A percentile compares a stretch with the other conserved stretches of the same genome.
These are phyloP conservation scores for Solanum tarapatanum DNA, from an alignment of 257 asterid genomes.

Conservation along the genomic window DNA sequence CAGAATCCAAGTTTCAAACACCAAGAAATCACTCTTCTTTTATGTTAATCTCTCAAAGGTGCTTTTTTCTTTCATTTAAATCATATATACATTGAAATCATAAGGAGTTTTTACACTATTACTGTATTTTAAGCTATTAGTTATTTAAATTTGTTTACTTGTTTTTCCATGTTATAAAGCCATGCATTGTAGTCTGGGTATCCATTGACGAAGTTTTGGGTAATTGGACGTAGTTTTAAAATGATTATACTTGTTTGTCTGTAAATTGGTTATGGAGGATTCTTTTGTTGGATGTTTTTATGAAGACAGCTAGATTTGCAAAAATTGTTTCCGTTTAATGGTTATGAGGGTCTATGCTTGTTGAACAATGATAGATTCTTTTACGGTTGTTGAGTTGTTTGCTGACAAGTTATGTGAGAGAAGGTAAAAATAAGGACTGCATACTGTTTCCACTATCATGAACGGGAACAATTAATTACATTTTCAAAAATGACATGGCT, in stretches of 20 bases:
- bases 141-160: neutral
- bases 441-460: neutral
- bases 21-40: slow-evolving; percentile 32
- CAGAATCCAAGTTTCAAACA: slow-evolving; percentile 34
- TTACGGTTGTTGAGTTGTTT: neutral
- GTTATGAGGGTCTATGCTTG: neutral
- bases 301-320: neutral
- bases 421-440: neutral
- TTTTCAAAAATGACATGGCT: neutral
- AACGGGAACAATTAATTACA: neutral
- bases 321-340: neutral
- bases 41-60: slow-evolving; percentile 36
- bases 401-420: neutral
- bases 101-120: neutral
- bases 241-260: neutral
- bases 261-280: neutral
- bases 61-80: neutral
- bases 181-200: neutral
- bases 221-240: neutral
- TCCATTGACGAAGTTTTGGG: neutral
- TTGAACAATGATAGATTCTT: neutral
- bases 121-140: neutral
- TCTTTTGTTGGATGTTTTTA: neutral
- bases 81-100: neutral
- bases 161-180: neutral